Conservation (phyloP, 1,139 yeast species). For the Citeromyces hawaiiensis region DNA sequence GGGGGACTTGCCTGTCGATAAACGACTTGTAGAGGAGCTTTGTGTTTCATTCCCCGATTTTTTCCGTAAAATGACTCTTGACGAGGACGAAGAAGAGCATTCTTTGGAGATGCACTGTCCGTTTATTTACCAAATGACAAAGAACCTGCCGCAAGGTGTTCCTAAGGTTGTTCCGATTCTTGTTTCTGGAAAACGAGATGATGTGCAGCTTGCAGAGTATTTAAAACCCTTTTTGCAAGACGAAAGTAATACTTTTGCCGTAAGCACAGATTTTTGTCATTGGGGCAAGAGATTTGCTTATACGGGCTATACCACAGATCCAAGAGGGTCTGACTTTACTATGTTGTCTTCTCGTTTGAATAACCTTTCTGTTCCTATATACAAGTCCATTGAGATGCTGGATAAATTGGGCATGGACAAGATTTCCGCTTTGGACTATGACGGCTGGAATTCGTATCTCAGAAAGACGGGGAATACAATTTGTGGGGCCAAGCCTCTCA, state of each 20-base stretch:
- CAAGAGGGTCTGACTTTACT: constrained; percentile 11
- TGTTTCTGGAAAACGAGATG: constrained; percentile 45
- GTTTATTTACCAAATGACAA: constrained; percentile 37
- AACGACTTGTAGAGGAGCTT: constrained; percentile 24
- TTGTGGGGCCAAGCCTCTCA: constrained; percentile 84
- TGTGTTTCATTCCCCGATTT: constrained; percentile 15
- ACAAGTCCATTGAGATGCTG: constrained; percentile 57
- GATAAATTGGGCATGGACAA: constrained; percentile 61
- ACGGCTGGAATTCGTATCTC: constrained; percentile 57
- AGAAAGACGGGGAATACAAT: constrained; percentile 70
- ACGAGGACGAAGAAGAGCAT: constrained; percentile 76
- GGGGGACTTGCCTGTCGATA: constrained; percentile 62
- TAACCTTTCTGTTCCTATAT: constrained; percentile 28
- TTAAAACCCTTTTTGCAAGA: constrained; percentile 44
- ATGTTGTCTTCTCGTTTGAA: constrained; percentile 4
- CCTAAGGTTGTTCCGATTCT: constrained; percentile 68
- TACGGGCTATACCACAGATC: constrained; percentile 35
- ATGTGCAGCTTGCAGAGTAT: constrained; percentile 29
- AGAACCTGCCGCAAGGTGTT: constrained; percentile 19
- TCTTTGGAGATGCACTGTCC: constrained; percentile 95
- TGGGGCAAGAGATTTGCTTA: constrained; percentile 84
- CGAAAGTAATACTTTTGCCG: constrained; percentile 52
- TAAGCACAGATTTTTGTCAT: constrained; percentile 91
- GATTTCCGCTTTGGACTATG: constrained; percentile 36
- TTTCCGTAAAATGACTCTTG: constrained; percentile 43